Base-by-base conservation (phyloP, 1,284 basidiomycete genomes). In the Microstroma glucosiphilum region DNA sequence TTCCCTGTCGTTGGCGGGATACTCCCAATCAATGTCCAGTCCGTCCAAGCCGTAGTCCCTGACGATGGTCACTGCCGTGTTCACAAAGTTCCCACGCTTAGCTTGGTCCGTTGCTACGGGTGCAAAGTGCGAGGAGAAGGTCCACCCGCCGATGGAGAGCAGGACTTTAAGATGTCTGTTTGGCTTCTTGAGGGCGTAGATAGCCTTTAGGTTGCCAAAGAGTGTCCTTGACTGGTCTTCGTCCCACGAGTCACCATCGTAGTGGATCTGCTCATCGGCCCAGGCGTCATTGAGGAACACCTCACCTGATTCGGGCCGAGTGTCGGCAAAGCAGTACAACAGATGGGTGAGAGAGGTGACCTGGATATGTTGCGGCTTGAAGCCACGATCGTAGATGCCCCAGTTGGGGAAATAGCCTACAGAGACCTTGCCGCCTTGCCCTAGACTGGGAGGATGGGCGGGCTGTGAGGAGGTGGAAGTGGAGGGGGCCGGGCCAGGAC, bases 351-450 rank as follows among this genome's bases (percentile, higher is more conserved):
- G 84, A 79, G 82, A 85, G 63, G 78, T 80, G 61, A 79, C 81
- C 59, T 92, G 92, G 62, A 96, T 83, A 75, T 84, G 60, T 9
- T 48, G 43, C 13, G 88, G 86, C 85, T 68, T 64, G 82, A 88
- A 94, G 80, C 92, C 92, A 70, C 91, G 86, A 46, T 86, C 92
- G 79, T 96, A 96, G 59, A 96, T 96, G n/a, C 90, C 92, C 92
- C 92, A 89, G 68, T 72, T 79, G 56, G 71, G 58, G 61, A 79
- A 80, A 70, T 54, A 54, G 51, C 51, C 51, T 13, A 54, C 51
- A 21, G 51, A 23, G 2, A 54, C 51, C 19, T 12, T 3, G 6
- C 17, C 30, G 30, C 30, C 30, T 37, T 37, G 30, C 30, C 30
- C 30, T 37, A 37, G 30, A 37, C 30, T 37, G 30, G 30, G 30